A percentile compares a stretch with the other conserved stretches of the same genome.
These are phyloP conservation scores for Byssochlamys sp. DNA, from an alignment of 2,329 filamentous ascomycete species.

Conservation along the genomic window DNA sequence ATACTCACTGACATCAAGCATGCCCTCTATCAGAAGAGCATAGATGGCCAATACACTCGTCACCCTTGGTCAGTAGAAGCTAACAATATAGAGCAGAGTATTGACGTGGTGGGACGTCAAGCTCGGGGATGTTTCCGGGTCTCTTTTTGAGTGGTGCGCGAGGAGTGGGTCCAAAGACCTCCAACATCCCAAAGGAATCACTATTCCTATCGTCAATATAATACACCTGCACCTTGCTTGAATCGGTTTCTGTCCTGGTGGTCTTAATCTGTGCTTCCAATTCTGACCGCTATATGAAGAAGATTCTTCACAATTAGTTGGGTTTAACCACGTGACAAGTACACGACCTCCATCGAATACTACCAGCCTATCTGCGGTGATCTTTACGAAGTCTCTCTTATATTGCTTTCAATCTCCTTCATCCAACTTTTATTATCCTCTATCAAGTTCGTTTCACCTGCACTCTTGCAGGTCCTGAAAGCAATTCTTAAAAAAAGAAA, in stretches of 20 bases:
- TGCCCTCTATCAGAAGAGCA: background rate
- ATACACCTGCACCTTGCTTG: background rate
- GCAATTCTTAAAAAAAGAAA: background rate
- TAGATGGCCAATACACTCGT: background rate
- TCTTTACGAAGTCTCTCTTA: background rate
- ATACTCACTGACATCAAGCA: background rate
- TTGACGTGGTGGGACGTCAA: background rate
- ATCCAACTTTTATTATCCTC: background rate
- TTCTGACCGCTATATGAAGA: too few species aligned
- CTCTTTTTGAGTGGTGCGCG: background rate
- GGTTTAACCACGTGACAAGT: background rate
- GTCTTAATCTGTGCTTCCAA: background rate
- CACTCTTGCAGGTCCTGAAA: too few species aligned
- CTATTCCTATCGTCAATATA: background rate
- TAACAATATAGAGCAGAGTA: background rate
- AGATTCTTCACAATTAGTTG: background rate
- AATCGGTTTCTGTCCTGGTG: background rate
- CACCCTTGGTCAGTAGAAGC: background rate
- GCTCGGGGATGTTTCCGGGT: background rate
- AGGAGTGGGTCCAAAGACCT: slow-evolving; percentile 3
- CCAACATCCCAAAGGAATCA: background rate
- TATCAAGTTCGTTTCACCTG: too few species aligned
- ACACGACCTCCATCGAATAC: background rate
- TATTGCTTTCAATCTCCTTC: background rate
- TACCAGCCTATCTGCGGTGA: background rate